Evolutionary conservation across 116 monocot species (phyloP).

Genomic region (Thalassia testudinum): DNA sequence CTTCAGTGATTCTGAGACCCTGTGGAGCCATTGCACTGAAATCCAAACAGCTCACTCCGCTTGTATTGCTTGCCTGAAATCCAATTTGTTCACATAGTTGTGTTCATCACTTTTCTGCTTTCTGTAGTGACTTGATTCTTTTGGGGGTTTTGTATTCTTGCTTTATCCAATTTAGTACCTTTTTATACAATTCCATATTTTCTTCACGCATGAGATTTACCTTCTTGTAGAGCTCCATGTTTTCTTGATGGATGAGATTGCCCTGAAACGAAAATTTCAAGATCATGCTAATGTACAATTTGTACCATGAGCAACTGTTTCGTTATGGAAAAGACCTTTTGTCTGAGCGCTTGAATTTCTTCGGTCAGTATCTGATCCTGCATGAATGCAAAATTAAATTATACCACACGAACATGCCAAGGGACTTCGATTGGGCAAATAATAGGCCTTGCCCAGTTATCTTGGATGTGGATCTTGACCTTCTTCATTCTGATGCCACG

Average conservation of each 20-base stretch:
- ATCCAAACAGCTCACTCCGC: constrained; percentile 5
- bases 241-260: constrained; percentile 12
- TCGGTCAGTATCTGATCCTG: constrained; percentile 24
- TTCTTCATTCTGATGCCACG: constrained; percentile 18
- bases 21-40: constrained; percentile 3
- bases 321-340: constrained; percentile 7
- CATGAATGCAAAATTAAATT: constrained; percentile 3
- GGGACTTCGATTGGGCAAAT: neutral
- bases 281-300: neutral
- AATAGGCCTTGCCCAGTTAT: neutral
- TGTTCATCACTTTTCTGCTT: neutral
- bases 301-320: neutral
- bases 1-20: constrained; percentile 7
- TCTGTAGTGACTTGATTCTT: neutral
- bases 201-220: constrained; percentile 14
- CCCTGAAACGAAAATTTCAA: constrained; percentile 4
- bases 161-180: constrained; percentile 8
- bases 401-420: neutral
- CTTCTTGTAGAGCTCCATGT: constrained; percentile 21
- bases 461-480: constrained; percentile 6
- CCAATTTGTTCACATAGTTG: neutral
- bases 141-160: neutral
- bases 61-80: constrained; percentile 20
- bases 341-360: constrained; percentile 19
- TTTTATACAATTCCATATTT: constrained; percentile 16